These are phyloP conservation scores for Trichophyton simii DNA, from an alignment of 2,329 filamentous ascomycete species.

Conservation along the genomic window DNA sequence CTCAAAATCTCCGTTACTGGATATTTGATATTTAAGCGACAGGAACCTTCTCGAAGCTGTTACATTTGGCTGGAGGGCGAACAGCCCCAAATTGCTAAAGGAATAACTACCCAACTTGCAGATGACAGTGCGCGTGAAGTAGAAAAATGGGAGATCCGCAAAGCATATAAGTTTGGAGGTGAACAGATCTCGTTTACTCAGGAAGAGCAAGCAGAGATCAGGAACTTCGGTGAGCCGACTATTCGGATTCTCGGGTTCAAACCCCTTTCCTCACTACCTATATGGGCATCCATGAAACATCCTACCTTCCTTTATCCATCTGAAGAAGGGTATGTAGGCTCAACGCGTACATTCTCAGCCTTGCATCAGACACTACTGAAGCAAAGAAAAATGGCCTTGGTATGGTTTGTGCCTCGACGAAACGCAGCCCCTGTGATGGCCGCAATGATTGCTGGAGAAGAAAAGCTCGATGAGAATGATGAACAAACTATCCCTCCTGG, in stretches of 20 bases:
- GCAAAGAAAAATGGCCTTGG: constrained; percentile 68
- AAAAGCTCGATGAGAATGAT: constrained; percentile 51
- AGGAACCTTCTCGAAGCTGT: constrained; percentile 66
- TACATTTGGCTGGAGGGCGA: constrained; percentile 87
- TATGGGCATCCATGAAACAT: constrained; percentile 77
- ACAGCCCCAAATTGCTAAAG: constrained; percentile 62
- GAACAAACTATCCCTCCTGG: constrained; percentile 66
- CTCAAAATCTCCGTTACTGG: constrained; percentile 85
- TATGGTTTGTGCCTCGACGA: constrained; percentile 74
- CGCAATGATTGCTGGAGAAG: constrained; percentile 65
- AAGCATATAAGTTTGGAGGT: constrained; percentile 91
- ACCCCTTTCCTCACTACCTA: constrained; percentile 56
- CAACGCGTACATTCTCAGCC: constrained; percentile 82
- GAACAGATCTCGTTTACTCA: constrained; percentile 75
- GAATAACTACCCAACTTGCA: constrained; percentile 61
- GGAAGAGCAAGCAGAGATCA: constrained; percentile 68
- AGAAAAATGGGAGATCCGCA: constrained; percentile 69
- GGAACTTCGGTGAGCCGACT: constrained; percentile 66
- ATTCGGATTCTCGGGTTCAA: constrained; percentile 95
- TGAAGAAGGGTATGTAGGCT: constrained; percentile 80
- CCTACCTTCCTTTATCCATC: constrained; percentile 89
- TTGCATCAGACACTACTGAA: constrained; percentile 75
- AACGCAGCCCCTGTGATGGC: constrained; percentile 71
- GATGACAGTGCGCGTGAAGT: constrained; percentile 66
- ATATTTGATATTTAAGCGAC: constrained; percentile 76